Base-by-base conservation (phyloP, 257 asterid genomes). In the Solanum appendiculatum region DNA sequence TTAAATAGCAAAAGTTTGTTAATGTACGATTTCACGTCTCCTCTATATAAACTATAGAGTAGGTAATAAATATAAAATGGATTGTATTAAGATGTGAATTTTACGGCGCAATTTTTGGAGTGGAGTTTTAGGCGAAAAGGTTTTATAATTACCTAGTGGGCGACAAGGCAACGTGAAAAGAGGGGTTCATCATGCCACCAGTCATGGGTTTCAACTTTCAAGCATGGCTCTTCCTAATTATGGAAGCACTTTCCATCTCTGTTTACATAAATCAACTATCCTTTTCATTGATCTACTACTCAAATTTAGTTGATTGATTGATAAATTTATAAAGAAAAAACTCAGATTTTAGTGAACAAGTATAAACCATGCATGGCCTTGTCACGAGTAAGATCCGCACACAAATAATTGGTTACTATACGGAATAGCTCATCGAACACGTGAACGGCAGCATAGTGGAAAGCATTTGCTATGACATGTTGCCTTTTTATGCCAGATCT, bases 41-140 rank as follows among this genome's bases (percentile, higher is more conserved):
- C n/a, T 7, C 14, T 77, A 3, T 25, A 8, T n/a, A 39, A 9
- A 77, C 37, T 42, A n/a, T 25, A 25, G 27, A 44, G 84, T 78
- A 29, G 37, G 8, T 14, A 77, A 69, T 69, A 66, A 66, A 66
- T 72, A 20, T 34, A 72, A 72, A 36, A 8, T 75, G 82, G 42
- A 29, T 15, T 68, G 33, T 16, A 46, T 77, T 82, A 87, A 56
- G 73, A 34, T 77, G 44, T 86, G 69, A 58, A 58, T 86, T 90
- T 74, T 88, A 73, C 86, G 93, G 93, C 94, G 93, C 90, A 90
- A 75, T 68, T 91, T 86, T 85, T 84, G 74, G 74, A 14, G 23
- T 66, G 92, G 93, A 69, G 84, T 82, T 39, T 87, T 81, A 68
- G 84, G 83, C 9, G 39, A 82, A 51, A 13, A 69, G 29, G 6